A percentile compares a stretch with the other conserved stretches of the same genome.
Conservation (phyloP, 148 eudicot genomes). For the Cornus kousa region DNA sequence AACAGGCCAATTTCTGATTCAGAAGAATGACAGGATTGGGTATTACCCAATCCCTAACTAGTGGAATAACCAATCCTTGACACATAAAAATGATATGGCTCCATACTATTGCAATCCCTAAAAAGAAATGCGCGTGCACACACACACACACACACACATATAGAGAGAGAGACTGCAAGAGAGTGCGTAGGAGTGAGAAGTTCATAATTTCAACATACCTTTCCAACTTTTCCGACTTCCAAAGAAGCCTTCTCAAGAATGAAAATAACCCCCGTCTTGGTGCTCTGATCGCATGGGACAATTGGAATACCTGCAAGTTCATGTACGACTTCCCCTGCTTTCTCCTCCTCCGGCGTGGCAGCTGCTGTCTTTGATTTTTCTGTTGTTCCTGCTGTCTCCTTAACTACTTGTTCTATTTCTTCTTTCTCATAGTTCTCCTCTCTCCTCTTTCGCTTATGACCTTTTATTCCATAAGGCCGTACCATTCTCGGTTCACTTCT, state of each 20-base stretch:
- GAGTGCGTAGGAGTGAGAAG: background rate
- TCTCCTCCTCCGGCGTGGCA: slow-evolving; percentile 21
- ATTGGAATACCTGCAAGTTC: slow-evolving; percentile 69
- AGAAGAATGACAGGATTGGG: too few relatives aligned
- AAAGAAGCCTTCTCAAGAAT: slow-evolving; percentile 82
- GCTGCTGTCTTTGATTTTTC: slow-evolving; percentile 23
- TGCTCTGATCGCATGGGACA: slow-evolving; percentile 29
- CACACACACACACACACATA: too few relatives aligned
- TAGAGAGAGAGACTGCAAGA: too few relatives aligned
- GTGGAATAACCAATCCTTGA: too few relatives aligned
- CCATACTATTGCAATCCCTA: too few relatives aligned
- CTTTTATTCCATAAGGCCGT: slow-evolving; percentile 57
- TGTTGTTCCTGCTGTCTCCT: background rate
- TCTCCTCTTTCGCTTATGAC: slow-evolving; percentile 67
- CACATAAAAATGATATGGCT: too few relatives aligned
- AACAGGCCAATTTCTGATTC: too few relatives aligned
- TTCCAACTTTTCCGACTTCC: slow-evolving; percentile 95
- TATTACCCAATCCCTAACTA: too few relatives aligned
- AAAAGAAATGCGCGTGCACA: too few relatives aligned
- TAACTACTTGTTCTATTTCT: slow-evolving; percentile 23
- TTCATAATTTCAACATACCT: slow-evolving; percentile 39
- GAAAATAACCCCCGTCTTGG: slow-evolving; percentile 64
- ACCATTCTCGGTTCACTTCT: slow-evolving; percentile 39
- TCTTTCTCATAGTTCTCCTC: slow-evolving; percentile 48
- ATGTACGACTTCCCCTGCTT: slow-evolving; percentile 24